Conservation (phyloP, 805 yeast species). For the Saccharomycodes ludwigii region DNA sequence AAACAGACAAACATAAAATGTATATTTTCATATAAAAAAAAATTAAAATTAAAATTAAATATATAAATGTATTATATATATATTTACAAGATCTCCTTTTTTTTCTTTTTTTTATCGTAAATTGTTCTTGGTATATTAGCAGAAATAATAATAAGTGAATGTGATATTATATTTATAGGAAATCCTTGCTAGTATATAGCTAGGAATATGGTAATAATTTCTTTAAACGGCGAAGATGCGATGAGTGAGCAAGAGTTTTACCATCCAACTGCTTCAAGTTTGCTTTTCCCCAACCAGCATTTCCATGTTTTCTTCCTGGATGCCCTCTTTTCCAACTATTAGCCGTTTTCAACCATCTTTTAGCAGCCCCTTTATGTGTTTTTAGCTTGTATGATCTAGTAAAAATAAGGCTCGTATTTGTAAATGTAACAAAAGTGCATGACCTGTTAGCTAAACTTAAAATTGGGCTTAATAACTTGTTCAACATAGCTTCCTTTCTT, state of each 20-base stretch:
- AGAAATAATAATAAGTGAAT: too few species aligned
- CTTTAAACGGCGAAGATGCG: slow-evolving; percentile 47
- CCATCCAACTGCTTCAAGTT: slow-evolving; percentile 48
- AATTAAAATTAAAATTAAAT: too few species aligned
- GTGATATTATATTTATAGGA: too few species aligned
- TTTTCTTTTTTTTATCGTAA: too few species aligned
- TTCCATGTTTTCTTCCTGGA: slow-evolving; percentile 88
- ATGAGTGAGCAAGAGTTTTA: slow-evolving; percentile 40
- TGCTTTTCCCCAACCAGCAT: slow-evolving; percentile 71
- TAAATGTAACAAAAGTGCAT: slow-evolving; percentile 2
- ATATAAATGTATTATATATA: too few species aligned
- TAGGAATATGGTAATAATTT: slow-evolving; percentile 41
- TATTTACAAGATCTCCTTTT: too few species aligned
- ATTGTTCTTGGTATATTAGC: too few species aligned
- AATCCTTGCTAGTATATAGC: too few species aligned
- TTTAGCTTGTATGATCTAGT: slow-evolving; percentile 39
- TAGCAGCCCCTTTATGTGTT: slow-evolving; percentile 79
- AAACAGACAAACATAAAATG: too few species aligned
- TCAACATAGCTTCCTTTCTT: neutral
- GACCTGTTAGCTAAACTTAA: too few species aligned
- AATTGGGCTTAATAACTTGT: neutral
- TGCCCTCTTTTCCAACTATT: slow-evolving; percentile 54
- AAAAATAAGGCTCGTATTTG: slow-evolving; percentile 11
- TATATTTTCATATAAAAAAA: too few species aligned
- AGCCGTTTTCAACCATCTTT: slow-evolving; percentile 72